These are phyloP conservation scores for Alternaria ethzedia DNA, from an alignment of 2,329 filamentous ascomycete genomes.

Conservation along the genomic window DNA sequence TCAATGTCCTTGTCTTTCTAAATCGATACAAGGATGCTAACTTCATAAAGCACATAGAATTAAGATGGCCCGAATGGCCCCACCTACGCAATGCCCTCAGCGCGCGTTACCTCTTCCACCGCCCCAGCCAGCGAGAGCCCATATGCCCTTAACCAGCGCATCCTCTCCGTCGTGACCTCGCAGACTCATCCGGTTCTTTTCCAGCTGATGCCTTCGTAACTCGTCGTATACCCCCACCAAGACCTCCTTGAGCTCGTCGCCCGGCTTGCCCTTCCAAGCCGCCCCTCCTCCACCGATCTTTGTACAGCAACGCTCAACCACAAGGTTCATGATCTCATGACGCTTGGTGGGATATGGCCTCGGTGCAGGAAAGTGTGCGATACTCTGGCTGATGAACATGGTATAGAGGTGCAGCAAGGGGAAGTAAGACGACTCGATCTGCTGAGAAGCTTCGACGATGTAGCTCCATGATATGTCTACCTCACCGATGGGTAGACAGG, in stretches of 20 bases:
- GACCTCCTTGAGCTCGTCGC: constrained; percentile 31
- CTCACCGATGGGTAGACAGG: constrained; percentile 22
- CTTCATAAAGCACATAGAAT: background rate
- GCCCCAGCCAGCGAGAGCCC: constrained; percentile 48
- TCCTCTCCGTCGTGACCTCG: constrained; percentile 36
- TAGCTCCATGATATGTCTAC: constrained; percentile 29
- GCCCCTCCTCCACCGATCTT: constrained; percentile 22
- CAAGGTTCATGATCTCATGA: constrained; percentile 34
- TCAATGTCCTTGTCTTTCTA: background rate
- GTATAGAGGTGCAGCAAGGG: constrained; percentile 40
- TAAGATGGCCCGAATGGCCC: background rate
- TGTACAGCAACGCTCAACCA: constrained; percentile 36
- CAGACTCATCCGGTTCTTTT: constrained; percentile 32
- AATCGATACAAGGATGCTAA: background rate
- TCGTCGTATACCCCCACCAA: constrained; percentile 36
- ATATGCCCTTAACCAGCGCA: constrained; percentile 54
- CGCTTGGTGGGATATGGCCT: constrained; percentile 15
- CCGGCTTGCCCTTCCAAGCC: constrained; percentile 24
- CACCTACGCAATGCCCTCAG: background rate
- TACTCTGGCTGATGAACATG: constrained; percentile 37
- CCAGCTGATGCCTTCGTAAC: constrained; percentile 30
- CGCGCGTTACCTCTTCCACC: background rate
- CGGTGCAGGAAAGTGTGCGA: constrained; percentile 23
- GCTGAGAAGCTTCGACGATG: constrained; percentile 28
- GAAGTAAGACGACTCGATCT: constrained; percentile 23